Percentiles rank a stretch among this genome's conserved stretches.
These are phyloP conservation scores for Vitis hybrid DNA, from an alignment of 177 flowering plant species.

Conservation along the genomic window DNA sequence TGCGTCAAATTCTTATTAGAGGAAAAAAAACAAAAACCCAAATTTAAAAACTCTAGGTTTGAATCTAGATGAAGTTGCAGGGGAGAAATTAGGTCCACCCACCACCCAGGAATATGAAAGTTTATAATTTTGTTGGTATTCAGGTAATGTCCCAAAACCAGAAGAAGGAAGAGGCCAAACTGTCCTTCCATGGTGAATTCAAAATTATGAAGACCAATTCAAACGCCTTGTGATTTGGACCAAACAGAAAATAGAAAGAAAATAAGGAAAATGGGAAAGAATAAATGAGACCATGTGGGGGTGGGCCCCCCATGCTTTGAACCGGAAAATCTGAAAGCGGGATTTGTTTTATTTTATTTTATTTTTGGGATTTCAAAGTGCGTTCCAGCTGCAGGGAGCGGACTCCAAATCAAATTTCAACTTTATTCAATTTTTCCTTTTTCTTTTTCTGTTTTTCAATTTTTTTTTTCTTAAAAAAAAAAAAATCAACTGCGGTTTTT, in stretches of 20 bases:
- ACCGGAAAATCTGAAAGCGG: slow-evolving; percentile 24
- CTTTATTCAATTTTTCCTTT: slow-evolving; percentile 5
- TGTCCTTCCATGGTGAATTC: no score
- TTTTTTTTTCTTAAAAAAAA: neutral
- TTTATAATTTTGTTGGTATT: no score
- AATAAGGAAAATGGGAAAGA: neutral
- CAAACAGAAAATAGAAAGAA: neutral
- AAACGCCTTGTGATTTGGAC: no score
- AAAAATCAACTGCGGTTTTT: neutral
- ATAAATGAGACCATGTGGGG: slow-evolving; percentile 19
- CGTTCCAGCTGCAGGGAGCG: slow-evolving; percentile 31
- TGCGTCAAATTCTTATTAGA: no score
- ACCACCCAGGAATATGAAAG: no score
- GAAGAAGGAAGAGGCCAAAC: no score
- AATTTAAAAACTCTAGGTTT: no score
- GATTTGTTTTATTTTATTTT: neutral
- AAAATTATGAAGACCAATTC: no score
- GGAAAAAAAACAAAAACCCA: no score
- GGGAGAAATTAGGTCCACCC: no score
- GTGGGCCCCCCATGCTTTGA: slow-evolving; percentile 20
- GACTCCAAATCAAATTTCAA: slow-evolving; percentile 37
- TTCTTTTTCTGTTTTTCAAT: neutral
- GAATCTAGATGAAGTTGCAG: no score
- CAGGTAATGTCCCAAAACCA: no score
- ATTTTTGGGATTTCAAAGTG: slow-evolving; percentile 17